A percentile compares a stretch with the other conserved stretches of the same genome.
Evolutionary conservation across 345 rosid species (phyloP).

Genomic region (Ceriops zippeliana): DNA sequence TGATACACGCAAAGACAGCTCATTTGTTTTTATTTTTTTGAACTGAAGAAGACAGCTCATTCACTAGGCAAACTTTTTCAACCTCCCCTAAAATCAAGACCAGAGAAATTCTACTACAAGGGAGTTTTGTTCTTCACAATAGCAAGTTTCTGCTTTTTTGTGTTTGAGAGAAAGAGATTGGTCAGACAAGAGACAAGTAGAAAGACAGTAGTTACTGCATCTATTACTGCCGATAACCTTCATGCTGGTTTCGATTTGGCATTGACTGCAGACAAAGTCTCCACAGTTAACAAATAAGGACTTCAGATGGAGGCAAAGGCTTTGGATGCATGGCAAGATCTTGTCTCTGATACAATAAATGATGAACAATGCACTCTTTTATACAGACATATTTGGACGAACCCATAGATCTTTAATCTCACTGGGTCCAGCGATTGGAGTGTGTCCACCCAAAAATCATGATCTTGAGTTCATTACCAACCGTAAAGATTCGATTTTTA

Average conservation of each 20-base stretch:
- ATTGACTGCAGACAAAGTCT: conserved; percentile 11
- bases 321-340: conserved; percentile 17
- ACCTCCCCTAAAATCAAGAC: conserved; percentile 12
- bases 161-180: not conserved
- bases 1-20: conserved; percentile 32
- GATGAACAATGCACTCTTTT: conserved; percentile 12
- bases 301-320: conserved; percentile 7
- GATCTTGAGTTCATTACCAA: conserved; percentile 35
- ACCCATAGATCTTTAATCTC: conserved; percentile 1
- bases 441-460: conserved; percentile 23
- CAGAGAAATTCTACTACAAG: too few species aligned
- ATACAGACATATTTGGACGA: conserved; percentile 19
- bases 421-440: conserved; percentile 15
- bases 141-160: not conserved
- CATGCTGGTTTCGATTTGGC: conserved; percentile 23
- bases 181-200: too few species aligned
- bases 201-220: conserved; percentile 13
- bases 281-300: not conserved
- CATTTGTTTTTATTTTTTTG: conserved; percentile 10
- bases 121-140: conserved; percentile 11
- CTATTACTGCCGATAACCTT: conserved; percentile 9
- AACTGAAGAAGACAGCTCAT: too few species aligned
- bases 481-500: conserved; percentile 27
- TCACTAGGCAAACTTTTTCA: conserved; percentile 28
- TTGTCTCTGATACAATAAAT: conserved; percentile 15